These are phyloP conservation scores for Ophiognomonia clavigignenti-juglandacearum DNA, from an alignment of 2,329 filamentous ascomycete genomes.

Conservation along the genomic window DNA sequence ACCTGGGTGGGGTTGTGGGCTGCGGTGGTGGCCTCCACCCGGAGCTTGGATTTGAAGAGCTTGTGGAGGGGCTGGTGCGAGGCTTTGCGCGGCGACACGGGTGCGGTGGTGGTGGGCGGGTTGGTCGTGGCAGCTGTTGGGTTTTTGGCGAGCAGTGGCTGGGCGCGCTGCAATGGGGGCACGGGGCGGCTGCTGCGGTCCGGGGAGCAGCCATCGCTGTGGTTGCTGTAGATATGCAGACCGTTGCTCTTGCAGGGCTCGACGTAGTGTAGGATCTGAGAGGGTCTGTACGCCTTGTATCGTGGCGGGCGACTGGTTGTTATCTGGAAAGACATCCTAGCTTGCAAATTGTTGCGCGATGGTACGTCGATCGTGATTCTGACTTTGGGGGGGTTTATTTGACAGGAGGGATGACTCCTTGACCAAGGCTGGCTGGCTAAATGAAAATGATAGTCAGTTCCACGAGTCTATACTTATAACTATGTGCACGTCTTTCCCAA, in stretches of 20 bases:
- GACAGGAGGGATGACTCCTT: too few relatives aligned
- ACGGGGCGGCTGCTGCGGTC: too few relatives aligned
- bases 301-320: neutral
- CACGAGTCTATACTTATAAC: too few relatives aligned
- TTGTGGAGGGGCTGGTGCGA: neutral
- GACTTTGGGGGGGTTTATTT: too few relatives aligned
- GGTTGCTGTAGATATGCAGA: slow-evolving; percentile 4
- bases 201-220: too few relatives aligned
- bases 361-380: too few relatives aligned
- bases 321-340: neutral
- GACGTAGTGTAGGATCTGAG: neutral
- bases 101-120: neutral
- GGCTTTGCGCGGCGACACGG: neutral
- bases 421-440: too few relatives aligned
- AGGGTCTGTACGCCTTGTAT: neutral
- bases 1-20: neutral
- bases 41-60: slow-evolving; percentile 1
- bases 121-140: neutral
- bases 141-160: neutral
- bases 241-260: neutral
- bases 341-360: neutral
- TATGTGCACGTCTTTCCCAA: too few relatives aligned
- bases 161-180: too few relatives aligned
- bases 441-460: too few relatives aligned
- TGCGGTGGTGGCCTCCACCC: too few relatives aligned